Base-by-base conservation (phyloP, 768 basidiomycete species). In the Mycena epipterygia region DNA sequence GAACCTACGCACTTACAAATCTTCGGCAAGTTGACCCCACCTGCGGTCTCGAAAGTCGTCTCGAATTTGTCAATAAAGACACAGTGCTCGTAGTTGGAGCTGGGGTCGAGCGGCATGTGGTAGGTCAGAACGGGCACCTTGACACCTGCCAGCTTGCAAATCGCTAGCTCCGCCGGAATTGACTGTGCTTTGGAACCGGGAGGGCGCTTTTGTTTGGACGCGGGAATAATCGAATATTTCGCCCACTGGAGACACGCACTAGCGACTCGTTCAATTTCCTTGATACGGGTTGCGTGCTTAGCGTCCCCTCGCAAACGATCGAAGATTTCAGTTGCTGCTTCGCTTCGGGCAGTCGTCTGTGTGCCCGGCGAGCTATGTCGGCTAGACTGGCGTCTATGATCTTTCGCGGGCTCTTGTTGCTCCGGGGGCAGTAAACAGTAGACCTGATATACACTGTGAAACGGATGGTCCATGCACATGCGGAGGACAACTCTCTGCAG, bases 381-480 rank as follows among this genome's bases (percentile, higher is more conserved):
- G 35, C 79, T 77, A 11, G 90, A 89, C 55, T 84, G 81, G 63
- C 91, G 84, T 68, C 86, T 82, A 27, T 68, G n/a, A n/a, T n/a
- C 42, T 5, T 5, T 32, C n/a, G 7, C 68, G 42, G 49, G 68
- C 41, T 30, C 68, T 67, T 13, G 72, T 25, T 61, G 72, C 66
- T 72, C 73, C 71, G 74, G 81, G 13, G 85, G 84, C 64, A 82
- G 85, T 70, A 97, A 81, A 63, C 94, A 94, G 78, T 91, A 94
- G 3, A 99, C 88, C 73, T 96, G 95, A 80, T 97, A 97, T 9
- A 98, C 82, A 73, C 89, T 93, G 78, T 99, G 98, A 81, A 95
- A 99, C 0, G 97, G 96, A 77, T 99, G 98, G 60, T 98, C 95
- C 65, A 80, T 80, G 75, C 94, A 94, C 87, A 99, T 93, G 27